Evolutionary conservation across 169 alveolate genomes (phyloP).

Genomic region (Cystoisospora suis): DNA sequence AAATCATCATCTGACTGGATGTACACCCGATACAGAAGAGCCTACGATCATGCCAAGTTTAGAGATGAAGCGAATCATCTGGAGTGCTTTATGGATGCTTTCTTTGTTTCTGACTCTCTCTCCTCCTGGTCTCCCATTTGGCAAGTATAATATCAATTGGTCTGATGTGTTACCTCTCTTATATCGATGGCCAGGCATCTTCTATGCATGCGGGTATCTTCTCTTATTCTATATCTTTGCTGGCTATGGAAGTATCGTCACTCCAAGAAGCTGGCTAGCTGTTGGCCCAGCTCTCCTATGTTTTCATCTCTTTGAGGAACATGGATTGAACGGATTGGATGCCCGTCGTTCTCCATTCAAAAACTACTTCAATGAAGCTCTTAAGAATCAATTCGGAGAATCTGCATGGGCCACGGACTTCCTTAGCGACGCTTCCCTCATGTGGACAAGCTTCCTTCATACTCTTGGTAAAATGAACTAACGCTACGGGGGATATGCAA

Average conservation of each 20-base stretch:
- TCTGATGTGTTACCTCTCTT: neutral
- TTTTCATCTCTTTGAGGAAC: slow-evolving; percentile 6
- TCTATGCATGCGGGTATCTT: neutral
- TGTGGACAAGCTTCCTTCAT: neutral
- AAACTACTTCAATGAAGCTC: neutral
- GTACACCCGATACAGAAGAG: too few species aligned
- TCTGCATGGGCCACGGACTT: neutral
- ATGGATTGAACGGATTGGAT: neutral
- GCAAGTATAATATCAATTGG: neutral
- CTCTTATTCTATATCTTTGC: neutral
- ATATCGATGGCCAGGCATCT: neutral
- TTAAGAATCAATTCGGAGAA: neutral
- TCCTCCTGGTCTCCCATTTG: neutral
- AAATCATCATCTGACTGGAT: too few species aligned
- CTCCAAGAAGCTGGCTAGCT: slow-evolving; percentile 1
- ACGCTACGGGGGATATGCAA: neutral
- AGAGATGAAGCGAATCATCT: slow-evolving; percentile 4
- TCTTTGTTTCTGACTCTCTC: neutral
- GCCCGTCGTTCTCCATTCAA: neutral
- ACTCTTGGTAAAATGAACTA: neutral
- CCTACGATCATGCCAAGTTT: neutral
- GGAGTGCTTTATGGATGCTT: neutral
- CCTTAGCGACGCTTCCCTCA: slow-evolving; percentile 24
- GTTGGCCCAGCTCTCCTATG: slow-evolving; percentile 1
- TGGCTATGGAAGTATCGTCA: neutral